These are phyloP conservation scores for Kodamaea laetipori DNA, from an alignment of 805 yeast genomes.

Conservation along the genomic window DNA sequence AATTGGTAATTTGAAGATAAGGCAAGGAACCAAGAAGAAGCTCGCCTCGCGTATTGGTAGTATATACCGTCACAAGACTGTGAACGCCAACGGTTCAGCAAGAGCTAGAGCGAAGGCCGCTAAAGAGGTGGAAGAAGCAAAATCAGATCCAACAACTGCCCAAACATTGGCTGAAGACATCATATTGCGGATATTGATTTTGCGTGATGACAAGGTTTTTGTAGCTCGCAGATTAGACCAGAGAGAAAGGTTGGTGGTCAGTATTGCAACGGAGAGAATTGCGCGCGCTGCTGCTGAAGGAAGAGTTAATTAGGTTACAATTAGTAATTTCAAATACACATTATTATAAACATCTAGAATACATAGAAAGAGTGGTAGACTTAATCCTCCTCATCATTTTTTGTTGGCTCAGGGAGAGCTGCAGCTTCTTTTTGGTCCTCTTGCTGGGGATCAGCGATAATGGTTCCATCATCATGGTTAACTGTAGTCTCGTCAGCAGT, in stretches of 20 bases:
- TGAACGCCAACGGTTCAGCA: slow-evolving; percentile 70
- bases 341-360: slow-evolving; percentile 8
- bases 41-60: slow-evolving; percentile 41
- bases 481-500: slow-evolving; percentile 43
- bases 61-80: slow-evolving; percentile 64
- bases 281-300: slow-evolving; percentile 52
- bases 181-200: slow-evolving; percentile 66
- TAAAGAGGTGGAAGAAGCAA: slow-evolving; percentile 21
- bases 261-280: slow-evolving; percentile 54
- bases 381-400: slow-evolving; percentile 9
- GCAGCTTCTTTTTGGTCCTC: not conserved
- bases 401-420: slow-evolving; percentile 9
- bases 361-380: slow-evolving; percentile 5
- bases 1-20: slow-evolving; percentile 7
- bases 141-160: slow-evolving; percentile 45
- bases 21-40: slow-evolving; percentile 13
- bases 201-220: slow-evolving; percentile 61
- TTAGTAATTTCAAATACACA: slow-evolving; percentile 4
- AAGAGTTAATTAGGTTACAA: slow-evolving; percentile 17
- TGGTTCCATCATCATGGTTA: slow-evolving; percentile 29
- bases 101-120: slow-evolving; percentile 47
- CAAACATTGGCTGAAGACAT: slow-evolving; percentile 61
- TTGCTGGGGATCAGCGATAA: slow-evolving; percentile 18
- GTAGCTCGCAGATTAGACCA: slow-evolving; percentile 62
- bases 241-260: slow-evolving; percentile 59